Conservation (phyloP, 2,329 filamentous ascomycete genomes). For the Trichoderma koningiopsis region DNA sequence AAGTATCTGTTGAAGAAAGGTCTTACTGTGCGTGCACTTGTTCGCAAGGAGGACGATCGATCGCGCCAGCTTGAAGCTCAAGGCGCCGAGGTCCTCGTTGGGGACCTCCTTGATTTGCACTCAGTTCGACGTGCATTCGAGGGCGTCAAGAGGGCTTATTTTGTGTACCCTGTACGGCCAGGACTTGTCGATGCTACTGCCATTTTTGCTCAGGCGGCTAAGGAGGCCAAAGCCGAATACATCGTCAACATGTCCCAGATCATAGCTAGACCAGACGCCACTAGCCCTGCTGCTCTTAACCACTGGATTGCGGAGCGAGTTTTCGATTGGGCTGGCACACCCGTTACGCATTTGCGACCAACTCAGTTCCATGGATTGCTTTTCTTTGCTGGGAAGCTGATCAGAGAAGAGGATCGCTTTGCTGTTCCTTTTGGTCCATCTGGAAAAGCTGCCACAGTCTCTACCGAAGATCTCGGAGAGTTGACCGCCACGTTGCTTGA, state of each 20-base stretch:
- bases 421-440: background rate
- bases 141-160: conserved; percentile 1
- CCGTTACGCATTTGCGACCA: background rate
- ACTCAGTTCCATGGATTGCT: background rate
- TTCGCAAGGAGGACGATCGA: background rate
- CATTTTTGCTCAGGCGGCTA: too few relatives aligned
- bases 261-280: too few relatives aligned
- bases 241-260: too few relatives aligned
- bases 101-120: background rate
- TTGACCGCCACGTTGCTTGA: background rate
- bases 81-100: conserved; percentile 4
- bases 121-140: conserved; percentile 8
- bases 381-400: background rate
- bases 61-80: background rate
- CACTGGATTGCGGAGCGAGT: conserved; percentile 10
- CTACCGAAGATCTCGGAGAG: too few relatives aligned
- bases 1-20: too few relatives aligned
- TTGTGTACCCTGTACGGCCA: background rate
- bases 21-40: background rate
- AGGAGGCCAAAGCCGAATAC: too few relatives aligned
- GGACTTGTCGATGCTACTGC: too few relatives aligned
- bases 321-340: conserved; percentile 7
- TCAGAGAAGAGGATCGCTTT: background rate
- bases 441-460: too few relatives aligned
- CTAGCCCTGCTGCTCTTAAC: too few relatives aligned